phyloP scores from a whole-genome alignment of 75 land plant genomes.

The Picea glauca region DNA sequence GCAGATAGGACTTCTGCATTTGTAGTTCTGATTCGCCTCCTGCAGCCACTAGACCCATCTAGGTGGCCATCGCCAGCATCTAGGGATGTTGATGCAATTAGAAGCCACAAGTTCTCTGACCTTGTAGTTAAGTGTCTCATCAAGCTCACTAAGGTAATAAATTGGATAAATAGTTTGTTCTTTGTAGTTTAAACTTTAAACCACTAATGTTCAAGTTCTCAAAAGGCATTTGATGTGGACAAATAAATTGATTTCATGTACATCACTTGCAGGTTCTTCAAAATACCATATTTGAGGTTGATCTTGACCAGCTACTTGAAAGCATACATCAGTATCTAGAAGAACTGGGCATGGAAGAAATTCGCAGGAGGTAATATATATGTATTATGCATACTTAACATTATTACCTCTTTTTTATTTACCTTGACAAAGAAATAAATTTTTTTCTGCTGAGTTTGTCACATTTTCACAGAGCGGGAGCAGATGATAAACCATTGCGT shows the following conservation, averaged over 20 bases:
- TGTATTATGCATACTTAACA: neutral
- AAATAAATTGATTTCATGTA: neutral
- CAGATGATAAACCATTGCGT: conserved; percentile 26
- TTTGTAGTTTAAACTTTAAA: neutral
- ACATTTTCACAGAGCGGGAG: conserved; percentile 37
- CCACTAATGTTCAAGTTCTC: neutral
- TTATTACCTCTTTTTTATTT: neutral
- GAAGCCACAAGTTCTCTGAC: conserved; percentile 45
- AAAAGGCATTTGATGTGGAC: neutral
- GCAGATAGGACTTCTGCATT: conserved; percentile 54
- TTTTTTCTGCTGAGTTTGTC: neutral
- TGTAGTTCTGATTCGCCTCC: conserved; percentile 46
- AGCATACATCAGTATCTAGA: conserved; percentile 53
- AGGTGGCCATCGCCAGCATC: conserved; percentile 27
- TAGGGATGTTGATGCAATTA: conserved; percentile 23
- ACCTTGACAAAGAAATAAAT: neutral
- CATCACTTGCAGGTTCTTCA: conserved; percentile 31
- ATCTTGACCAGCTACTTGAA: conserved; percentile 48
- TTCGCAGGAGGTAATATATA: conserved; percentile 30
- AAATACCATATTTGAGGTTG: conserved; percentile 43
- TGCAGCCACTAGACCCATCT: conserved; percentile 37
- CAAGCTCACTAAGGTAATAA: conserved; percentile 42
- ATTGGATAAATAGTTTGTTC: neutral
- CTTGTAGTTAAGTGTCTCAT: conserved; percentile 51
- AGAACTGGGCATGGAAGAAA: conserved; percentile 54